Evolutionary conservation across 2,329 filamentous ascomycete species (phyloP), one percentile per base, ranked within the genome.

Genomic region (Aspergillus vadensis): DNA sequence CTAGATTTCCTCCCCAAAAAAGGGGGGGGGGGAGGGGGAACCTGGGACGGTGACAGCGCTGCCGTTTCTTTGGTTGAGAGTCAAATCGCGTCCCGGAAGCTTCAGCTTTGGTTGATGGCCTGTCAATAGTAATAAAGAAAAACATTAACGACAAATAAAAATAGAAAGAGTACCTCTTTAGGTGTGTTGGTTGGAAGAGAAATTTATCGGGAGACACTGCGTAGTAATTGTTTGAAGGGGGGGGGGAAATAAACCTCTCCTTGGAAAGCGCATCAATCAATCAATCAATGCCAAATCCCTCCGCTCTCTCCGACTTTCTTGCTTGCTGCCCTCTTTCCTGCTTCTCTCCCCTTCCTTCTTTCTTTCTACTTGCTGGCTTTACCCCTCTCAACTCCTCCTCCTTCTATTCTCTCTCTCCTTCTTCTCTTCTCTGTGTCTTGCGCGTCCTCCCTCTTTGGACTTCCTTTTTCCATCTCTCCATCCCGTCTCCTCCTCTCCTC

Each of bases 361-460:
- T 21, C 10, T 27, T 55, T 59, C 47, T 12, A 44, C 41, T 44
- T 36, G 12, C 47, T 30, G 10, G 7, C 10, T 17, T 14, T 27
- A n/a, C 38, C 10, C 47, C 55, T 23, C 41, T 17, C 23, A 38
- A 23, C 23, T 15, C 41, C 49, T 41, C 23, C 47, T 38, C 56
- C 52, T 55, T 52, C 6, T 43, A 15, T 27, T 55, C 36, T 54
- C 55, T 23, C 27, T 52, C 51, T 56, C 41, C 48, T 44, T 48
- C 43, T 47, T 27, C 25, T 27, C 25, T 27, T 27, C 25, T 50
- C 32, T 25, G 32, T 21, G 49, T 52, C 39, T 49, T 55, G 30
- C 32, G 32, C 32, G 32, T 60, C 44, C n/a, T 51, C 43, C 25
- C 38, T 44, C 65, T 60, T 66, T 64, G 61, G 61, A 62, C 15